Evolutionary conservation across 1,139 yeast genomes (phyloP).

Genomic region (Yamadazyma siamensis): DNA sequence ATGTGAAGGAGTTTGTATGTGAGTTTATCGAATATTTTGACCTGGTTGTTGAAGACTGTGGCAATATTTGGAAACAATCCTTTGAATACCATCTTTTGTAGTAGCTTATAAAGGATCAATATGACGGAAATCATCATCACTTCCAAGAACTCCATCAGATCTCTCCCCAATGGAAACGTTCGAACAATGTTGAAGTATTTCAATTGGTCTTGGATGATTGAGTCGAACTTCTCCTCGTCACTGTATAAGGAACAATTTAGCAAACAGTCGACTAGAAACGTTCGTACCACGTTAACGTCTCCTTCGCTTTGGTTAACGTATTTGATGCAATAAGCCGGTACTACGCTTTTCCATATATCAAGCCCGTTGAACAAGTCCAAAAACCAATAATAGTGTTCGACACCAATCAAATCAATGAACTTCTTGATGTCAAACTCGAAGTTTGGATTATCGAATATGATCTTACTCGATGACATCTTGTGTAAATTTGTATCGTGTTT

Average conservation of each 20-base stretch:
- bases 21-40: constrained; percentile 28
- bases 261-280: constrained; percentile 30
- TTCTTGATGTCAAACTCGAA: constrained; percentile 13
- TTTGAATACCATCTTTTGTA: constrained; percentile 11
- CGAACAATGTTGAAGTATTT: constrained; percentile 22
- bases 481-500: constrained; percentile 13
- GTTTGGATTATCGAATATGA: constrained; percentile 13
- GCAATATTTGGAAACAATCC: constrained; percentile 11
- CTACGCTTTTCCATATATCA: constrained; percentile 36
- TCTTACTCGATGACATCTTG: constrained; percentile 13
- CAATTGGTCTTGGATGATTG: constrained; percentile 22
- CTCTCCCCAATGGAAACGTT: constrained; percentile 12
- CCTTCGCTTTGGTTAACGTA: constrained; percentile 10
- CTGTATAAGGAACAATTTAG: constrained; percentile 23
- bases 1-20: constrained; percentile 17
- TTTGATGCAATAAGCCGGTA: constrained; percentile 33
- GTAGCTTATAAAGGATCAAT: constrained; percentile 23
- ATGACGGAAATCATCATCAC: constrained; percentile 29
- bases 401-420: constrained; percentile 19
- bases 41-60: constrained; percentile 28
- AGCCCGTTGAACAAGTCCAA: constrained; percentile 40
- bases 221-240: constrained; percentile 12
- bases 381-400: constrained; percentile 37
- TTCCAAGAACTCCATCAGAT: constrained; percentile 17
- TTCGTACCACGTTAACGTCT: constrained; percentile 8